A percentile compares a stretch with the other conserved stretches of the same genome.
Conservation (phyloP, 2,329 filamentous ascomycete genomes). For the Mycosphaerella arachidis region DNA sequence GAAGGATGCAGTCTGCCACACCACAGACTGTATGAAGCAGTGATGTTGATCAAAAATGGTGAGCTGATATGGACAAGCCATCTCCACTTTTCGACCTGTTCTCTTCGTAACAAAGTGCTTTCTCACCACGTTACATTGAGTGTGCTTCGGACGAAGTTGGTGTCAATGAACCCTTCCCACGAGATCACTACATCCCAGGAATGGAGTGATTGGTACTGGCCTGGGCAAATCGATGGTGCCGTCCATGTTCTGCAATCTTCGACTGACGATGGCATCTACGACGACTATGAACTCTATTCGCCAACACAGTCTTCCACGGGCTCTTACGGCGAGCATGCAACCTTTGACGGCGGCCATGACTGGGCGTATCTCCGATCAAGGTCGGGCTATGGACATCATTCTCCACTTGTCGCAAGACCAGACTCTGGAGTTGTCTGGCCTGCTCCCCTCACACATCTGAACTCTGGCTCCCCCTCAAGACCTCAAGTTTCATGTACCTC, state of each 20-base stretch:
- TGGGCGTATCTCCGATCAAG: neutral
- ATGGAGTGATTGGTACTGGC: neutral
- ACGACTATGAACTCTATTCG: neutral
- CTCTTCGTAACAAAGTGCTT: neutral
- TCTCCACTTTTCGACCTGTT: neutral
- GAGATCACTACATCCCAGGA: neutral
- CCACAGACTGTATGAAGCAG: conserved; percentile 4
- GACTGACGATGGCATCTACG: neutral
- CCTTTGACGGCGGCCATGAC: neutral
- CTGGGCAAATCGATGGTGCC: neutral
- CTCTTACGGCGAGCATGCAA: neutral
- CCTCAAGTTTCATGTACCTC: neutral
- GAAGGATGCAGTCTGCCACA: conserved; percentile 2
- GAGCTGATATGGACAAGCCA: neutral
- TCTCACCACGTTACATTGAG: neutral
- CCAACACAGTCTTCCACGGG: neutral
- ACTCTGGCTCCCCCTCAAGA: neutral
- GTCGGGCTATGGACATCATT: neutral
- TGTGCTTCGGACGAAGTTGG: neutral
- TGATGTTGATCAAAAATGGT: neutral
- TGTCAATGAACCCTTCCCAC: neutral
- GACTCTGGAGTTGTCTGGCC: neutral
- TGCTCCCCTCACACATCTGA: neutral
- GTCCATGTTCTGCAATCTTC: neutral
- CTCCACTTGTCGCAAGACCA: neutral